Base-by-base conservation (phyloP, 2,329 filamentous ascomycete species). In the Aspergillus terreus region DNA sequence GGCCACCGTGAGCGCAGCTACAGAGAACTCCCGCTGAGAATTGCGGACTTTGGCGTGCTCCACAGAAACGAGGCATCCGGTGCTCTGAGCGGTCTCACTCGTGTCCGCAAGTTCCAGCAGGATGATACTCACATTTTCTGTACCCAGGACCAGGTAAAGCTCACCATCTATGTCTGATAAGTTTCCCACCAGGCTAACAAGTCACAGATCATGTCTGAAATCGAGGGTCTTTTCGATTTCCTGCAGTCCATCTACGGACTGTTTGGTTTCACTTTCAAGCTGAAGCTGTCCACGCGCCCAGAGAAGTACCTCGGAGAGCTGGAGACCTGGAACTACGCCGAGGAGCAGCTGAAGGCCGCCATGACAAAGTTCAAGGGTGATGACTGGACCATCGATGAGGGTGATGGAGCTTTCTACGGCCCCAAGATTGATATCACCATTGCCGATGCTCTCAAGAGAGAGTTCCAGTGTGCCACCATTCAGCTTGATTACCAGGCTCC, bases 351-450 rank as follows among this genome's bases (percentile, higher is more conserved):
- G 46, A 86, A 85, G 65, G 80, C 85, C 54, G 90, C 92, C 15
- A 79, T 99, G 45, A 82, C 94, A 58, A 81, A 85, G 56, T 97
- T 96, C 71, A 80, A 83, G 51, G 74, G 86, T 54, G 80, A 84
- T 32, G 78, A 84, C 57, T 99, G 94, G 94, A 87, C 90, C 70
- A 78, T 96, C 47, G 96, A 97, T 73, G 87, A 90, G 54, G 94
- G 92, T 51, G 94, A 99, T 63, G 94, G 94, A 67, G 94, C 94
- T 48, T 99, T 97, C 76, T 99, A 99, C 71, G 94, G 94, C 1
- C 94, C 94, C 47, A 99, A 99, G 82, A 96, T 97, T 63, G 94
- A 99, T 64, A 94, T 99, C 66, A 95, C 90, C 55, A 92, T 99
- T 65, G 86, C 85, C 47, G 92, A 96, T 72, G 90, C 90, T 43